These are phyloP conservation scores for Chaetoceros tenuissimus DNA, from an alignment of 108 stramenopile species.

Conservation along the genomic window DNA sequence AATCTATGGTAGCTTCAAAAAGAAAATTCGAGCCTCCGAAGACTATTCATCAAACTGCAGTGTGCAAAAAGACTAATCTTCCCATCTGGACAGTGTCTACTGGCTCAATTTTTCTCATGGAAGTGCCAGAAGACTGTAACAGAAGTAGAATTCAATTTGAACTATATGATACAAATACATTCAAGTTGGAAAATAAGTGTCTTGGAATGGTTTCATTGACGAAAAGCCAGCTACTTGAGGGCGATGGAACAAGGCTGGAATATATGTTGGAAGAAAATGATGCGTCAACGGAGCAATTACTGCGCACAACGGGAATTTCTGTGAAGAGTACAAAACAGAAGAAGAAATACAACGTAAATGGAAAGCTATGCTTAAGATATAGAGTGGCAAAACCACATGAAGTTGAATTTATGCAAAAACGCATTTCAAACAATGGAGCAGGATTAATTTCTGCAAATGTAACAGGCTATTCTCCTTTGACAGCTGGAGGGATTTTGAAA, in stretches of 20 bases:
- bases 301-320: not conserved
- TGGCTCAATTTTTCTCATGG: constrained; percentile 6
- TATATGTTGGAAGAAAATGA: not conserved
- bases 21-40: not conserved
- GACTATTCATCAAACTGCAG: not conserved
- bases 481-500: not conserved
- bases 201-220: not conserved
- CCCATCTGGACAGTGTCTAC: constrained; percentile 21
- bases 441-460: not conserved
- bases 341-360: not conserved
- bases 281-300: not conserved
- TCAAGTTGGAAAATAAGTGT: not conserved
- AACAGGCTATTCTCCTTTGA: not conserved
- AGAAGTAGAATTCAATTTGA: not conserved
- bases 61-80: constrained; percentile 5
- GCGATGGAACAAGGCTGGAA: not conserved
- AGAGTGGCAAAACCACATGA: not conserved
- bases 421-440: not conserved
- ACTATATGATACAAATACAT: not conserved
- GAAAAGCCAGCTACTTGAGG: not conserved
- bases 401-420: not conserved
- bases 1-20: not conserved
- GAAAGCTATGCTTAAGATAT: not conserved
- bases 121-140: not conserved
- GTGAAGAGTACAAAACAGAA: too few species aligned